Base-by-base conservation (phyloP, 2,329 filamentous ascomycete species). In the Aspergillus uvarum region DNA sequence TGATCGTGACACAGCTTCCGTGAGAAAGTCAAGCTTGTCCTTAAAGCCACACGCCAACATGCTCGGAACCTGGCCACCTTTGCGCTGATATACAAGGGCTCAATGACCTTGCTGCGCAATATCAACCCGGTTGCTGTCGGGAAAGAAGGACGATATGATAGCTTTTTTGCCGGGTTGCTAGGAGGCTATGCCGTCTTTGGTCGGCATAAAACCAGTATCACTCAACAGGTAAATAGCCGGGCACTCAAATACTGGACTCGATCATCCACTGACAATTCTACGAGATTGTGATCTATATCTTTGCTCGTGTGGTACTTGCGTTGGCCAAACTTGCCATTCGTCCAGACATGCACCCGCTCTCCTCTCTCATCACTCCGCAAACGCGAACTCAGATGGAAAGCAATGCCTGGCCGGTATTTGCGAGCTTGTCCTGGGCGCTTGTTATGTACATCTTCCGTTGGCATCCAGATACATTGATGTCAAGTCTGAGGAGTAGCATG, bases 381-480 rank as follows among this genome's bases (percentile, higher is more conserved):
- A 75, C 74, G 73, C 76, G 77, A 42, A 66, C 70, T 19, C 69
- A 71, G 58, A 86, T 92, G 69, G 84, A 81, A 69, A 74, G 86
- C 73, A 89, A 94, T 72, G 91, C 91, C 58, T 99, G 95, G 94
- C 92, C 94, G 1, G 89, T 89, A 2, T 99, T 99, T 79, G 94
- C 95, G 47, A 90, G 89, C 68, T 70, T 94, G 65, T 96, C 89
- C 72, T 99, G 95, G 95, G 95, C 89, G 4, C 82, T 87, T 71
- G 92, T 99, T 65, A 99, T 99, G 95, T 92, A 94, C 79, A 78
- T 99, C 62, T 99, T 97, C 81, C 86, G 90, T 69, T 91, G 90
- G 85, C 88, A 98, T 79, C 92, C 95, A 5, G 91, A 96, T 70
- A 91, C 90, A 59, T 84, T 99, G 73, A 95, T 97, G 83, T 87